Conservation (phyloP, 2,329 filamentous ascomycete species). For the Epichloe festucae region DNA sequence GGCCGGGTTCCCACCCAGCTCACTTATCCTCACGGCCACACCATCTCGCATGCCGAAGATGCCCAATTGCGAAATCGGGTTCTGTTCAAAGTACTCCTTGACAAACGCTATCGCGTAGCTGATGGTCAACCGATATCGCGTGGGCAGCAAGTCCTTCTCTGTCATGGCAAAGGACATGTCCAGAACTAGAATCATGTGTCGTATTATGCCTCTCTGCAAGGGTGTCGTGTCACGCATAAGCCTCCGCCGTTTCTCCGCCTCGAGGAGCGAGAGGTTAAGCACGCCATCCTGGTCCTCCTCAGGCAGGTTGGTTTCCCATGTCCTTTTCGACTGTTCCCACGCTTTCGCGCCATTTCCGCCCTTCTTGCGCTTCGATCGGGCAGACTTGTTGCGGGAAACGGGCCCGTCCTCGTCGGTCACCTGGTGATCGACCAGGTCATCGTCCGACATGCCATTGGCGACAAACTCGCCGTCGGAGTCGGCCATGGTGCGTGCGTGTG, state of each 20-base stretch:
- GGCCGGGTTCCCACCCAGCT: slow-evolving; percentile 81
- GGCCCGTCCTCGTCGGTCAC: slow-evolving; percentile 26
- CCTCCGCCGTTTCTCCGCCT: slow-evolving; percentile 69
- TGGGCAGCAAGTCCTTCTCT: slow-evolving; percentile 89
- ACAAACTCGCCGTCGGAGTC: slow-evolving; percentile 63
- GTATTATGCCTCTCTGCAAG: slow-evolving; percentile 89
- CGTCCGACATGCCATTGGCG: slow-evolving; percentile 48
- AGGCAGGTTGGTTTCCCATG: slow-evolving; percentile 57
- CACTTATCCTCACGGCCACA: slow-evolving; percentile 70
- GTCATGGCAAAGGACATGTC: slow-evolving; percentile 90
- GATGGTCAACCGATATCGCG: slow-evolving; percentile 68
- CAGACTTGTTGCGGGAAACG: slow-evolving; percentile 14
- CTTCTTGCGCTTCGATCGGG: slow-evolving; percentile 18
- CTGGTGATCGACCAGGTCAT: slow-evolving; percentile 43
- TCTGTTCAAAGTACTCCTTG: slow-evolving; percentile 93
- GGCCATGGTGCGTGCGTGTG: slow-evolving; percentile 37
- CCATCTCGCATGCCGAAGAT: slow-evolving; percentile 91
- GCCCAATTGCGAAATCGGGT: slow-evolving; percentile 90
- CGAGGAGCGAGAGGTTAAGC: slow-evolving; percentile 63
- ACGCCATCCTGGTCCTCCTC: slow-evolving; percentile 65
- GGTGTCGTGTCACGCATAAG: slow-evolving; percentile 89
- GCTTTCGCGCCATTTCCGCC: slow-evolving; percentile 36
- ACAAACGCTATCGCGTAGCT: slow-evolving; percentile 81
- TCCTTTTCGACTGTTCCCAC: slow-evolving; percentile 54
- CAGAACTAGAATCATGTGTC: slow-evolving; percentile 82